phyloP scores from a whole-genome alignment of 2,329 filamentous ascomycete species.

The Lecanoromycetidae sp. region DNA sequence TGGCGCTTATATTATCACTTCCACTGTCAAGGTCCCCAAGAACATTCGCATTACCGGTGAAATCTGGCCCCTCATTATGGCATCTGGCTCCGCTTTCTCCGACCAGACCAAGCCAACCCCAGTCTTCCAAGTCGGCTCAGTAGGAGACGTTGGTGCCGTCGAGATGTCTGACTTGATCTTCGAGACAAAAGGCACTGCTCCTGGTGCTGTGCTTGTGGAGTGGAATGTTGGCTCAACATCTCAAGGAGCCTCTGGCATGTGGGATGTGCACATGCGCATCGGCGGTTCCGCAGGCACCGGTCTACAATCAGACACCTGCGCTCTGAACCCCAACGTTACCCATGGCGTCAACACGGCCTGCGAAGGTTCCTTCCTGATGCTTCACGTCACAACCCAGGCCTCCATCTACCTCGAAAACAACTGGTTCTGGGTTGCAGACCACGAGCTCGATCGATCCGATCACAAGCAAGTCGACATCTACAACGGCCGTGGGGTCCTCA shows the following conservation, averaged over 20 bases:
- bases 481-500: conserved; percentile 71
- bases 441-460: conserved; percentile 66
- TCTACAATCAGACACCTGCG: conserved; percentile 66
- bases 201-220: conserved; percentile 80
- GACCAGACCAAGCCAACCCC: conserved; percentile 64
- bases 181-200: conserved; percentile 67
- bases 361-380: conserved; percentile 56
- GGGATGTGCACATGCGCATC: conserved; percentile 92
- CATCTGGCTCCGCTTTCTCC: conserved; percentile 59
- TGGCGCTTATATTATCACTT: conserved; percentile 49
- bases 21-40: conserved; percentile 52
- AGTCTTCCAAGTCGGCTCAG: conserved; percentile 73
- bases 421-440: conserved; percentile 85
- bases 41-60: conserved; percentile 82
- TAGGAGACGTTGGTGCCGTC: conserved; percentile 64
- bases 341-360: conserved; percentile 55
- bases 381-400: conserved; percentile 43
- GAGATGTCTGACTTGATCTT: conserved; percentile 85
- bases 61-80: conserved; percentile 83
- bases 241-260: conserved; percentile 65
- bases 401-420: conserved; percentile 76
- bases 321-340: conserved; percentile 57
- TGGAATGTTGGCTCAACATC: conserved; percentile 66
- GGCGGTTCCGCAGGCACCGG: conserved; percentile 66
- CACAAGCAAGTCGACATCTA: conserved; percentile 62